phyloP scores from a whole-genome alignment of 441 rosid species.

The Metrosideros polymorpha region DNA sequence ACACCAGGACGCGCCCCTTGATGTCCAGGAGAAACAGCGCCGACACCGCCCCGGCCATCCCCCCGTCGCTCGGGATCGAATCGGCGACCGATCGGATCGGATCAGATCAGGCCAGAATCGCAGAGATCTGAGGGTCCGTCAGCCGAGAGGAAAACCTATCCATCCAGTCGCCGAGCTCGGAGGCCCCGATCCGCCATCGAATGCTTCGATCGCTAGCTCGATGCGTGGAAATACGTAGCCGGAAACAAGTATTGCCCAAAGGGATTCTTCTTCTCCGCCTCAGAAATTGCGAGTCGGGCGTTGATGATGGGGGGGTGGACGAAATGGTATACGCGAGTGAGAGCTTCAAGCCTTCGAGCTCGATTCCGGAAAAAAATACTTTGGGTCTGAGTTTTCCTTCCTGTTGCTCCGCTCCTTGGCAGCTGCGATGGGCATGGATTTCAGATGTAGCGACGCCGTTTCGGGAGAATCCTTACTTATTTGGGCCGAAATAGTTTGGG shows the following conservation, averaged over 20 bases:
- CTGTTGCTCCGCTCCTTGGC: background rate
- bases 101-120: background rate
- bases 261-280: background rate
- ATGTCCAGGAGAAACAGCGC: slow-evolving; percentile 95
- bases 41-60: slow-evolving; percentile 92
- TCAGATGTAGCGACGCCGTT: background rate
- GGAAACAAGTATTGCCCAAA: background rate
- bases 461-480: background rate
- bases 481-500: background rate
- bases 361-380: background rate
- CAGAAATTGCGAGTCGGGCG: background rate
- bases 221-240: background rate
- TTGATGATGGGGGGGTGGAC: background rate
- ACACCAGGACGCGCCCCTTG: slow-evolving; percentile 89
- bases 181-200: background rate
- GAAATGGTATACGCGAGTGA: background rate
- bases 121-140: background rate
- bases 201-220: background rate
- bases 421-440: background rate
- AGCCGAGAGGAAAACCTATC: background rate
- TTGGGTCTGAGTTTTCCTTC: background rate
- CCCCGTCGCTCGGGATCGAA: background rate
- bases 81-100: background rate
- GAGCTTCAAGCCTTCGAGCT: background rate
- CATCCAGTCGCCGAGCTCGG: background rate